Conservation (phyloP, 1,284 basidiomycete species). For the Ustilago lituana region DNA sequence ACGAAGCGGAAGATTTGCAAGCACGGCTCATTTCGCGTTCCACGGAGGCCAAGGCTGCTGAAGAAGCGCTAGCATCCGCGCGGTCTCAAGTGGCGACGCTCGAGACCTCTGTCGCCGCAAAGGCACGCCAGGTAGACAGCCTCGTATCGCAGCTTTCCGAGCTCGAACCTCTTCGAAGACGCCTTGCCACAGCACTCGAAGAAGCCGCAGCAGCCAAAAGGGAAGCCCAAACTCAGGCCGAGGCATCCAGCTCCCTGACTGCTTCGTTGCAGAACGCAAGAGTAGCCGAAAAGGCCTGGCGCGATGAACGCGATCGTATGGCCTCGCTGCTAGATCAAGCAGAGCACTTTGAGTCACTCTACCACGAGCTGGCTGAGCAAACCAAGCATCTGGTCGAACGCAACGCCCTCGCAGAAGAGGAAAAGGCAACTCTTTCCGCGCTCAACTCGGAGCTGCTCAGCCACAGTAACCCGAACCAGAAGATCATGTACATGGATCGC, state of each 20-base stretch:
- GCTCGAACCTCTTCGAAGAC: conserved; percentile 18
- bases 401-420: conserved; percentile 34
- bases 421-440: conserved; percentile 26
- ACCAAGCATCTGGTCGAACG: conserved; percentile 35
- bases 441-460: conserved; percentile 41
- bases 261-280: conserved; percentile 34
- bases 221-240: conserved; percentile 20
- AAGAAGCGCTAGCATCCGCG: conserved; percentile 20
- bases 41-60: conserved; percentile 20
- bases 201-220: conserved; percentile 15
- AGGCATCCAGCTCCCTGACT: conserved; percentile 20
- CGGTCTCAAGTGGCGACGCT: conserved; percentile 18
- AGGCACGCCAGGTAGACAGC: conserved; percentile 21
- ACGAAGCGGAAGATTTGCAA: conserved; percentile 25
- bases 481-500: conserved; percentile 49
- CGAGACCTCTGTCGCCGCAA: conserved; percentile 26
- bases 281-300: conserved; percentile 29
- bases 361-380: conserved; percentile 36
- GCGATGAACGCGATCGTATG: conserved; percentile 37
- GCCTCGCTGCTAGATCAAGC: conserved; percentile 26
- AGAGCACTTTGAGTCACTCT: conserved; percentile 25
- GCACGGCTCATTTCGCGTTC: conserved; percentile 12
- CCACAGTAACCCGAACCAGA: conserved; percentile 46
- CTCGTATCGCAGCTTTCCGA: conserved; percentile 23
- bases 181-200: conserved; percentile 17